phyloP scores from a whole-genome alignment of 2,329 filamentous ascomycete species.

The Talaromyces pinophilus region DNA sequence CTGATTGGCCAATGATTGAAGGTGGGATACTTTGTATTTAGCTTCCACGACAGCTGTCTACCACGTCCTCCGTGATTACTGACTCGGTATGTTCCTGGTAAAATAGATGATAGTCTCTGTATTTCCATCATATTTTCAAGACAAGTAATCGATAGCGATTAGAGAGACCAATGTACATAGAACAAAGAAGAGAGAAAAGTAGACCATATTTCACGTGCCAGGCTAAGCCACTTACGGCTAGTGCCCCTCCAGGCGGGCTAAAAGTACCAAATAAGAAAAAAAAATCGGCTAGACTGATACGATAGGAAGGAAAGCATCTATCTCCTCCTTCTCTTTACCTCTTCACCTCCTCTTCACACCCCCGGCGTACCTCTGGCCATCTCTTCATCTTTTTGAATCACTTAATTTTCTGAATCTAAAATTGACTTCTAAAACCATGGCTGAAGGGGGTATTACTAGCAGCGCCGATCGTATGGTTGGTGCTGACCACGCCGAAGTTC shows the following conservation, averaged over 20 bases:
- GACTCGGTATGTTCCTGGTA: neutral
- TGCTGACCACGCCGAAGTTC: constrained; percentile 93
- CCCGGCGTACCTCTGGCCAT: too few relatives aligned
- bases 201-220: constrained; percentile 30
- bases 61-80: neutral
- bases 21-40: neutral
- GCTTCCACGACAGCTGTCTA: neutral
- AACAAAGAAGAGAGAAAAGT: neutral
- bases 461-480: constrained; percentile 53
- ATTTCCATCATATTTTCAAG: neutral
- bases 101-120: neutral
- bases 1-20: constrained; percentile 1
- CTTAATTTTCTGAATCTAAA: too few relatives aligned
- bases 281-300: constrained; percentile 21
- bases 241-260: constrained; percentile 23
- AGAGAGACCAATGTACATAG: neutral
- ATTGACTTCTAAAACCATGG: constrained; percentile 7
- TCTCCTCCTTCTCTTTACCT: constrained; percentile 4
- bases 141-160: neutral
- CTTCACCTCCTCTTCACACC: neutral
- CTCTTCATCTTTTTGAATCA: too few relatives aligned
- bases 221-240: constrained; percentile 6
- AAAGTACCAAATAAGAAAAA: constrained; percentile 5
- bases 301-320: constrained; percentile 11
- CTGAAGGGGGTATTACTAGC: constrained; percentile 33